Evolutionary conservation across 768 basidiomycete genomes (phyloP).

Genomic region (Psilocybe sp.): DNA sequence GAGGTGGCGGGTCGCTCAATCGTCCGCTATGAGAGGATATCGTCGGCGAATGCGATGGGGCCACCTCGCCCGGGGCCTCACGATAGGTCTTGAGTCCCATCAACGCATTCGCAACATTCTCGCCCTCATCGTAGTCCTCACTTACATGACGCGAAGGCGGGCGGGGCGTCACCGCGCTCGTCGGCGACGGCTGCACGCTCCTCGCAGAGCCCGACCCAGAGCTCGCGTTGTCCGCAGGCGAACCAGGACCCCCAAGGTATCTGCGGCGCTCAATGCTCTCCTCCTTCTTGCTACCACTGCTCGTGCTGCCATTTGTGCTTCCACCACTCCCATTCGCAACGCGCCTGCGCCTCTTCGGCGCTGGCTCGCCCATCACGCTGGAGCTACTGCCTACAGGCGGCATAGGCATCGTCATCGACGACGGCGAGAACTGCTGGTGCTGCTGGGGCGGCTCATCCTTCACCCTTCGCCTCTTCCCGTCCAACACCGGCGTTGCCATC

Average conservation of each 20-base stretch:
- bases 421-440: conserved; percentile 18
- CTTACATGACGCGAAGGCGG: conserved; percentile 72
- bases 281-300: conserved; percentile 13
- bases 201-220: conserved; percentile 64
- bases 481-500: conserved; percentile 31
- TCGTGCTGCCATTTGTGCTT: conserved; percentile 14
- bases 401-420: conserved; percentile 18
- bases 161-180: conserved; percentile 47
- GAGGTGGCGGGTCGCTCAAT: conserved; percentile 46
- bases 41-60: conserved; percentile 53
- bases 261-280: conserved; percentile 12
- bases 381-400: conserved; percentile 6
- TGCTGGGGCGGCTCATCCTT: conserved; percentile 45
- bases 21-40: conserved; percentile 52
- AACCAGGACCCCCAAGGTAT: conserved; percentile 40
- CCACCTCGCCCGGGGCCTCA: conserved; percentile 28
- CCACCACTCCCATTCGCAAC: conserved; percentile 30
- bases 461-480: conserved; percentile 25
- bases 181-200: conserved; percentile 73
- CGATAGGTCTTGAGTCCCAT: conserved; percentile 51
- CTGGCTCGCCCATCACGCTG: conserved; percentile 26
- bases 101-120: conserved; percentile 81
- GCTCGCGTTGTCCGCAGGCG: conserved; percentile 53
- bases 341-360: conserved; percentile 59
- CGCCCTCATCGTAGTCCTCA: conserved; percentile 90